Evolutionary conservation across 331 rosid species (phyloP).

Genomic region (Rhamnella rubrinervis): DNA sequence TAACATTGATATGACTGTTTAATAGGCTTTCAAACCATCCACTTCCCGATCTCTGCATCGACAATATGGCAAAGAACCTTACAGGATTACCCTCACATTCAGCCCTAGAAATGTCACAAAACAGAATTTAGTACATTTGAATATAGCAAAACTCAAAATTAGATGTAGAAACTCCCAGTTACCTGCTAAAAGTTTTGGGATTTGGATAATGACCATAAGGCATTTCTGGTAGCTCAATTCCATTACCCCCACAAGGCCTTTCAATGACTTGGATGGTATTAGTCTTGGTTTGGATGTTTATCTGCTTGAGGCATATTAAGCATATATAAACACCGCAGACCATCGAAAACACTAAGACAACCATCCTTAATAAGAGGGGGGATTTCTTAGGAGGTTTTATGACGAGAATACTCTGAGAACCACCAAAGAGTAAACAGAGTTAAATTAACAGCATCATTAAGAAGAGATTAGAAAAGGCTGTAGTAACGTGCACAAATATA

Average conservation of each 20-base stretch:
- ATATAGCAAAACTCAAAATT: slow-evolving; percentile 14
- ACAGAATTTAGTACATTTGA: slow-evolving; percentile 14
- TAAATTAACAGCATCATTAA: not conserved
- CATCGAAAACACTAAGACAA: slow-evolving; percentile 65
- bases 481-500: not conserved
- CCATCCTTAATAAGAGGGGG: slow-evolving; percentile 55
- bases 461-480: slow-evolving; percentile 10
- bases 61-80: slow-evolving; percentile 69
- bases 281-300: slow-evolving; percentile 45
- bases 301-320: slow-evolving; percentile 73
- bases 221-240: slow-evolving; percentile 28
- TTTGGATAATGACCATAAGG: slow-evolving; percentile 64
- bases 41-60: slow-evolving; percentile 96
- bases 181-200: slow-evolving; percentile 87
- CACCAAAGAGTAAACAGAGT: slow-evolving; percentile 1
- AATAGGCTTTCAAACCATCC: slow-evolving; percentile 98
- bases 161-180: slow-evolving; percentile 21
- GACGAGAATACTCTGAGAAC: slow-evolving; percentile 61
- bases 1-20: slow-evolving; percentile 77
- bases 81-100: slow-evolving; percentile 86
- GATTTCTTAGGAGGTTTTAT: slow-evolving; percentile 80
- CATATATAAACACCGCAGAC: slow-evolving; percentile 63
- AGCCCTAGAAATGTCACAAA: slow-evolving; percentile 52
- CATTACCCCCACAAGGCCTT: slow-evolving; percentile 32
- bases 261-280: slow-evolving; percentile 46